Evolutionary conservation across 176 grass and related monocot species (phyloP).

Genomic region (Olyra latifolia): DNA sequence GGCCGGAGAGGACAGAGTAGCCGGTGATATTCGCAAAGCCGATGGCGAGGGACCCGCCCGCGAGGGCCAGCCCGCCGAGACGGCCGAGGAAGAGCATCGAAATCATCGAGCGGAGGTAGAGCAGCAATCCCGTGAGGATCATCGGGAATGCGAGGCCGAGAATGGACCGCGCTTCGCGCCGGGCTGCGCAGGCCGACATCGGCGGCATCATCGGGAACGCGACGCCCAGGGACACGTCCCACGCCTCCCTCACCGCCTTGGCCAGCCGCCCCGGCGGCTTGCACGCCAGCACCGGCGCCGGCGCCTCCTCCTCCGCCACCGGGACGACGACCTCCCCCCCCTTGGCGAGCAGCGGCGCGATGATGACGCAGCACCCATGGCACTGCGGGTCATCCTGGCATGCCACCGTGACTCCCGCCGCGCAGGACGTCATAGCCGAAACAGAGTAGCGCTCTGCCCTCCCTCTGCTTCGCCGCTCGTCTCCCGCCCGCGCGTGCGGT

Average conservation of each 20-base stretch:
- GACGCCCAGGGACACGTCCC: neutral
- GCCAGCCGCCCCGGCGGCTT: constrained; percentile 34
- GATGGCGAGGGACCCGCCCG: constrained; percentile 78
- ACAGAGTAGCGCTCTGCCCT: constrained; percentile 27
- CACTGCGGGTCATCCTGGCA: constrained; percentile 18
- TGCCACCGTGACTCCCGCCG: constrained; percentile 8
- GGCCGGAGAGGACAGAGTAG: constrained; percentile 72
- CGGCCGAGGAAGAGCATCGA: constrained; percentile 86
- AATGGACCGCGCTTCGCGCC: constrained; percentile 55
- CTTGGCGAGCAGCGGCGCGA: constrained; percentile 41
- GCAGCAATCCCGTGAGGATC: constrained; percentile 73
- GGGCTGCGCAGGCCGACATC: constrained; percentile 16
- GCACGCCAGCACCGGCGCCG: constrained; percentile 39
- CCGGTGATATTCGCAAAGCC: constrained; percentile 88
- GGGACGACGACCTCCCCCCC: constrained; percentile 22
- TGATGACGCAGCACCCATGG: neutral
- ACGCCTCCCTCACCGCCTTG: constrained; percentile 37
- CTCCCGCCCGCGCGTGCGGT: constrained; percentile 20
- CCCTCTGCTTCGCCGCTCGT: constrained; percentile 3
- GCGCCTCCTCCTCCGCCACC: constrained; percentile 1
- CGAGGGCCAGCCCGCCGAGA: constrained; percentile 63
- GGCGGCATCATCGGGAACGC: constrained; percentile 37
- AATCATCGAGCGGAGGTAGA: constrained; percentile 92
- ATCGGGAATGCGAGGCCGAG: constrained; percentile 69
- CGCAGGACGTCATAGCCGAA: constrained; percentile 35